phyloP scores from a whole-genome alignment of 1,284 basidiomycete species.

The Ustilago sp. region DNA sequence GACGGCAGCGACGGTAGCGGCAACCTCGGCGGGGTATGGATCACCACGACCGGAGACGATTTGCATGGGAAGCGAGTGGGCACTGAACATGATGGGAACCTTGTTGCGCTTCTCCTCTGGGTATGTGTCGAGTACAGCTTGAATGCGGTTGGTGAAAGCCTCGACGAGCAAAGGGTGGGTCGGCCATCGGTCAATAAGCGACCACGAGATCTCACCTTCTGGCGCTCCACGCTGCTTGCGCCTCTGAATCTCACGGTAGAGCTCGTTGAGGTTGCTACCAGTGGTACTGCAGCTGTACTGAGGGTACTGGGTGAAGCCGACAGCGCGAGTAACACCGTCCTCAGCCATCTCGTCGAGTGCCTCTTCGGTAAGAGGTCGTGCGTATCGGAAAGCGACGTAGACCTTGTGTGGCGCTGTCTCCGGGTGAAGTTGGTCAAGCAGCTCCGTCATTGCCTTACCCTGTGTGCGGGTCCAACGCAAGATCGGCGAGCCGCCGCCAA shows the following conservation, averaged over 20 bases:
- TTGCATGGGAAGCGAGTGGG: conserved; percentile 91
- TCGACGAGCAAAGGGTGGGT: conserved; percentile 93
- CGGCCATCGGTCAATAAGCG: conserved; percentile 97
- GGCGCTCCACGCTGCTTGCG: conserved; percentile 61
- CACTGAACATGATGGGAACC: conserved; percentile 91
- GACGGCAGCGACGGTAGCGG: conserved; percentile 77
- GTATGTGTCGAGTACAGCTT: conserved; percentile 84
- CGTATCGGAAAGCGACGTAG: conserved; percentile 80
- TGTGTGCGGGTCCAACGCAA: conserved; percentile 88
- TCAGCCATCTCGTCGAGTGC: conserved; percentile 85
- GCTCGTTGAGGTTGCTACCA: conserved; percentile 94
- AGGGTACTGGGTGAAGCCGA: conserved; percentile 98
- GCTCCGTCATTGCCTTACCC: conserved; percentile 86
- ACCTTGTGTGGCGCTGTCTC: conserved; percentile 93
- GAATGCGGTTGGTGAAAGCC: conserved; percentile 90
- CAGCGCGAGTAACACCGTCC: conserved; percentile 90
- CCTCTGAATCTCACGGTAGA: conserved; percentile 76
- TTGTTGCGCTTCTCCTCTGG: conserved; percentile 76
- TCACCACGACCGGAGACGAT: conserved; percentile 79
- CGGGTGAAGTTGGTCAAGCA: conserved; percentile 93
- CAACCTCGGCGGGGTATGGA: conserved; percentile 95
- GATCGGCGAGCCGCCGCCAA: conserved; percentile 99
- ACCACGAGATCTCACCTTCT: conserved; percentile 84
- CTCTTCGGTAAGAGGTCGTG: conserved; percentile 86
- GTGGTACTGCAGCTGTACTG: conserved; percentile 99